Conservation (phyloP, 2,329 filamentous ascomycete species). For the Bipolaris gigantea region DNA sequence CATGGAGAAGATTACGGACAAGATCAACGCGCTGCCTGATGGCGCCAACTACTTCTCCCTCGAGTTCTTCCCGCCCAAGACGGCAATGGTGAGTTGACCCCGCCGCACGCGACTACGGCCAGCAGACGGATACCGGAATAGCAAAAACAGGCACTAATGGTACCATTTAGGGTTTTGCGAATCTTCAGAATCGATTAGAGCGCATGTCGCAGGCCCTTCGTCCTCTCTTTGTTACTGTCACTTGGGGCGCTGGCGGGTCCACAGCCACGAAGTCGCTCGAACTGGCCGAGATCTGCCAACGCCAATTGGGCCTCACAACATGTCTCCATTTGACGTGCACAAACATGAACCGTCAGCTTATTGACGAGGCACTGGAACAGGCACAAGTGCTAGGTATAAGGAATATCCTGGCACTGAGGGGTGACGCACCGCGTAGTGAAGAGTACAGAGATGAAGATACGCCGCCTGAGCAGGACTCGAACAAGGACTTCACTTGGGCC, state of each 20-base stretch:
- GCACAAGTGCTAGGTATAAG: slow-evolving; percentile 88
- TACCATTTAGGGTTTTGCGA: slow-evolving; percentile 72
- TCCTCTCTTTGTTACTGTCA: slow-evolving; percentile 94
- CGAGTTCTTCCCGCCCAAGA: slow-evolving; percentile 99
- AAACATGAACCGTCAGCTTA: slow-evolving; percentile 85
- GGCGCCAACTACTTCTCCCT: slow-evolving; percentile 88
- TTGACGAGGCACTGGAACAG: slow-evolving; percentile 88
- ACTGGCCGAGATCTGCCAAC: slow-evolving; percentile 91
- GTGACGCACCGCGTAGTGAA: slow-evolving; percentile 84
- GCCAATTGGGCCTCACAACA: slow-evolving; percentile 87
- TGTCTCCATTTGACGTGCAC: slow-evolving; percentile 97
- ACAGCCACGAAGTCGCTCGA: slow-evolving; percentile 90
- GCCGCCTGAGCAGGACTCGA: slow-evolving; percentile 63
- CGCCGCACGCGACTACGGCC: slow-evolving; percentile 13
- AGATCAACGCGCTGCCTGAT: slow-evolving; percentile 85
- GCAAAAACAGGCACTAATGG: not conserved
- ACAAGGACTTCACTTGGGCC: slow-evolving; percentile 84
- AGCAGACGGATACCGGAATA: not conserved
- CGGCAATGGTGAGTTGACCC: slow-evolving; percentile 67
- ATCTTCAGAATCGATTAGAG: slow-evolving; percentile 87
- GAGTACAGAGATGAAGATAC: slow-evolving; percentile 75
- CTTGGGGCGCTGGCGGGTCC: slow-evolving; percentile 94
- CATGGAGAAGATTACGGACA: slow-evolving; percentile 79
- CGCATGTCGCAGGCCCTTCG: slow-evolving; percentile 91
- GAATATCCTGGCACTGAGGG: slow-evolving; percentile 89